Evolutionary conservation across 345 rosid species (phyloP), one percentile per base, ranked within the genome.

Genomic region (Cardamine chenopodiifolia): DNA sequence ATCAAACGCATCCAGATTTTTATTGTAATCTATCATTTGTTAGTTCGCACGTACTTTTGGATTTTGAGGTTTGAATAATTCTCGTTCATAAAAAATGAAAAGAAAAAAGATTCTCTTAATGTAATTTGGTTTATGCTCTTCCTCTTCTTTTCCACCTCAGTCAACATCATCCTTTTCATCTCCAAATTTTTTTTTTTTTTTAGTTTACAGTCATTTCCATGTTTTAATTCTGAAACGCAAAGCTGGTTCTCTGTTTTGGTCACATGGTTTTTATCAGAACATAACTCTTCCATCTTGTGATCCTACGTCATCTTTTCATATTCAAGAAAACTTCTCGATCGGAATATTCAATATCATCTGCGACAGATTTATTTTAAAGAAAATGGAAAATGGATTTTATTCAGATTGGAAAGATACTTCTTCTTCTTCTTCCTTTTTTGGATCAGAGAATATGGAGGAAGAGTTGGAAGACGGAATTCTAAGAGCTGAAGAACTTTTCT

Each of bases 361-460:
- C 37, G 4, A 10, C 7, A 25, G 22, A 62, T 62, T 48, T 53
- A 13, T 7, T 32, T 22, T 37, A 26, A 49, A 55, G 5, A 40
- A 17, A n/a, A 88, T 94, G 98, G 90, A 84, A 4, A 79, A 76
- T 68, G 94, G 83, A 77, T 48, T 76, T 66, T 73, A 78, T 75
- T 75, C 84, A 55, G 80, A 74, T 61, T 76, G 88, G 85, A 83
- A 83, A 58, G 71, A 65, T 42, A 78, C 71, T 39, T 85, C 80
- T 53, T 79, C 75, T 13, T 79, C 75, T 13, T 79, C 80, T 5
- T 59, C 75, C 0, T 56, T 78, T 12, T 47, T 63, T 45, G 81
- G 82, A 72, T 69, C 85, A 7, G 92, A 84, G 63, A 63, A 83
- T 26, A 73, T 85, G 55, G 93, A 87, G 39, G 93, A 84, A 45